These are phyloP conservation scores for Pulveroboletus sp. DNA, from an alignment of 768 basidiomycete genomes.

Conservation along the genomic window DNA sequence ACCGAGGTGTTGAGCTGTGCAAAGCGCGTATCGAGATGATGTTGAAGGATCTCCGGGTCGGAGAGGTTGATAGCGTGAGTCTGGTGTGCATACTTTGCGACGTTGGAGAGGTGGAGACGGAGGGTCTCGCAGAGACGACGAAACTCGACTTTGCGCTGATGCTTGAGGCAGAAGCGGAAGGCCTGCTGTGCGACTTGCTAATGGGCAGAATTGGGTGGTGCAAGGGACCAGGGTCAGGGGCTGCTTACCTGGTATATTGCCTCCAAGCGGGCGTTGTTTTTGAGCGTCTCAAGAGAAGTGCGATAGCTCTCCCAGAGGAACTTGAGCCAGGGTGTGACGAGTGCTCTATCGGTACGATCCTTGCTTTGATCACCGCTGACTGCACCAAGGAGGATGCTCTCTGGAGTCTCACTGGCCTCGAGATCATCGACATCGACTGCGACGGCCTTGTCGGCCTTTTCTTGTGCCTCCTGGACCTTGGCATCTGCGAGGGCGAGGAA, in stretches of 20 bases:
- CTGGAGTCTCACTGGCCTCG: slow-evolving; percentile 92
- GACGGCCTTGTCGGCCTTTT: slow-evolving; percentile 73
- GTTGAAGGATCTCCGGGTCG: slow-evolving; percentile 90
- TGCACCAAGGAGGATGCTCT: slow-evolving; percentile 85
- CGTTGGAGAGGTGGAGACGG: slow-evolving; percentile 88
- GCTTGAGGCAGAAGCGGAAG: slow-evolving; percentile 92
- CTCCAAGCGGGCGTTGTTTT: slow-evolving; percentile 92
- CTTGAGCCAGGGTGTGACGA: slow-evolving; percentile 96
- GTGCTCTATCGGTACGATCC: slow-evolving; percentile 89
- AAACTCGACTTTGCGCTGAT: slow-evolving; percentile 95
- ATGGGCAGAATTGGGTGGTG: not conserved
- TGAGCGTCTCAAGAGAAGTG: slow-evolving; percentile 90
- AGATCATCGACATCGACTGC: slow-evolving; percentile 89
- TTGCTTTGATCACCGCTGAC: slow-evolving; percentile 88
- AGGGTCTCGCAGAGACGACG: slow-evolving; percentile 94
- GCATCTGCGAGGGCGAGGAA: slow-evolving; percentile 79
- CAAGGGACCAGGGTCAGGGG: fast-evolving
- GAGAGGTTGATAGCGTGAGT: slow-evolving; percentile 92
- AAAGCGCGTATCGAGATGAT: slow-evolving; percentile 95
- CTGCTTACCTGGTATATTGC: slow-evolving; percentile 82
- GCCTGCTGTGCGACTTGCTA: slow-evolving; percentile 96
- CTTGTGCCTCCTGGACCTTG: slow-evolving; percentile 82
- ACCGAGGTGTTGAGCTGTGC: slow-evolving; percentile 95
- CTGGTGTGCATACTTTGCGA: slow-evolving; percentile 93
- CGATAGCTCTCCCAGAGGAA: slow-evolving; percentile 99